phyloP scores from a whole-genome alignment of 306 rosid genomes.

The Ziziphus jujuba region DNA sequence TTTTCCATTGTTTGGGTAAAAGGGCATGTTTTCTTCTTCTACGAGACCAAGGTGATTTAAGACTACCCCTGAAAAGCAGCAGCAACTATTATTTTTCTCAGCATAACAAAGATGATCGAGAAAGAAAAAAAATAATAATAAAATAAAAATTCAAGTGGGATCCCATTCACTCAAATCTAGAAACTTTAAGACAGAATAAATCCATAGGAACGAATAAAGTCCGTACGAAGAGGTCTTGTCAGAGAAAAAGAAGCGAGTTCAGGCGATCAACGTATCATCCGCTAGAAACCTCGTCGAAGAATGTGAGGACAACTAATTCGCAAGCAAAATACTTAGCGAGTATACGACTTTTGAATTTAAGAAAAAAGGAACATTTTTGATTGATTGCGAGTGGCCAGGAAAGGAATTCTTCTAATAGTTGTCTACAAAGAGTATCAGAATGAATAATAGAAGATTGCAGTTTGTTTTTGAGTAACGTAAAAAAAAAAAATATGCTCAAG shows the following conservation, averaged over 20 bases:
- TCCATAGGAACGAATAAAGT: not conserved
- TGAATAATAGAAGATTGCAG: no score
- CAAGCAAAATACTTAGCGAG: no score
- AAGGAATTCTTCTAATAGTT: no score
- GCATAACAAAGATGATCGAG: not conserved
- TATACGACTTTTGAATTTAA: no score
- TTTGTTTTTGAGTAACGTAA: no score
- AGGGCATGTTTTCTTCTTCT: conserved; percentile 29
- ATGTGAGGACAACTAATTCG: no score
- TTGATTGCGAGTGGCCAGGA: no score
- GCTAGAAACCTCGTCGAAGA: no score
- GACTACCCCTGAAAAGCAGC: conserved; percentile 17
- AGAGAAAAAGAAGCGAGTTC: no score
- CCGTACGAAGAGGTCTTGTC: not conserved
- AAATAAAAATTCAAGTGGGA: not conserved
- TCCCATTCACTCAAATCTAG: not conserved
- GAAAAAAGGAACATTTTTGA: no score
- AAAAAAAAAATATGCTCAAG: not conserved
- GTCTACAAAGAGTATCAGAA: no score
- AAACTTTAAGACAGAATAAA: not conserved
- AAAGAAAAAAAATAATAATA: not conserved
- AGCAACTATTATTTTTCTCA: not conserved
- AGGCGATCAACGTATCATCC: no score
- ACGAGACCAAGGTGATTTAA: conserved; percentile 32
- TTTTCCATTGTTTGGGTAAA: conserved; percentile 28